Percentiles rank a stretch among this genome's conserved stretches.
Conservation (phyloP, 768 basidiomycete genomes). For the Lactarius vividus region DNA sequence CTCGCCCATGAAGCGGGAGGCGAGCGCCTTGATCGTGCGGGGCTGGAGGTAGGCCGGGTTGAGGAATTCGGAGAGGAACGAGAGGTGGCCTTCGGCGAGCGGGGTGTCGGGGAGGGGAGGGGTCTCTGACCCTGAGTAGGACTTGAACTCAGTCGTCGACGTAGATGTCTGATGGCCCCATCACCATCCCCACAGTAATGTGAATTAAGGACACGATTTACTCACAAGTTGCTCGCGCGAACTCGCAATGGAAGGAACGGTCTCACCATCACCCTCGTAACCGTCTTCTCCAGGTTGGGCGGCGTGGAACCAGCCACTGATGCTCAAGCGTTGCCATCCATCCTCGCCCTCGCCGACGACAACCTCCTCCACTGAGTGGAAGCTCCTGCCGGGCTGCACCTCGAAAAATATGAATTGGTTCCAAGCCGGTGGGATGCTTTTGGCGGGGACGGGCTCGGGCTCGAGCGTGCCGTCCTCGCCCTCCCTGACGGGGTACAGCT, state of each 20-base stretch:
- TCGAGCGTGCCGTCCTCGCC: slow-evolving; percentile 65
- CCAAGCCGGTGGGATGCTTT: slow-evolving; percentile 76
- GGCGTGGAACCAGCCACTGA: slow-evolving; percentile 97
- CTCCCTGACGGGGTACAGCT: slow-evolving; percentile 75
- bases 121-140: slow-evolving; percentile 41
- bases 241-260: slow-evolving; percentile 53
- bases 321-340: slow-evolving; percentile 73
- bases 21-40: slow-evolving; percentile 75
- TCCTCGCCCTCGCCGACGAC: slow-evolving; percentile 76
- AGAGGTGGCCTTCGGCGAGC: slow-evolving; percentile 56
- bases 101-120: slow-evolving; percentile 49
- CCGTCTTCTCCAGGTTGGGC: slow-evolving; percentile 90
- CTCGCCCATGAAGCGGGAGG: slow-evolving; percentile 77
- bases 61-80: slow-evolving; percentile 80
- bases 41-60: slow-evolving; percentile 88
- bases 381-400: slow-evolving; percentile 93
- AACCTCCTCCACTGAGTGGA: slow-evolving; percentile 97
- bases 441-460: slow-evolving; percentile 62
- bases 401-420: slow-evolving; percentile 87
- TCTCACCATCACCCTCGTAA: slow-evolving; percentile 50
- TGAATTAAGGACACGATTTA: slow-evolving; percentile 29
- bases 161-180: slow-evolving; percentile 51
- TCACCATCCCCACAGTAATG: slow-evolving; percentile 12
- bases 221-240: slow-evolving; percentile 92
- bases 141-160: slow-evolving; percentile 57